These are phyloP conservation scores for Mycena galopus DNA, from an alignment of 768 basidiomycete genomes.

Conservation along the genomic window DNA sequence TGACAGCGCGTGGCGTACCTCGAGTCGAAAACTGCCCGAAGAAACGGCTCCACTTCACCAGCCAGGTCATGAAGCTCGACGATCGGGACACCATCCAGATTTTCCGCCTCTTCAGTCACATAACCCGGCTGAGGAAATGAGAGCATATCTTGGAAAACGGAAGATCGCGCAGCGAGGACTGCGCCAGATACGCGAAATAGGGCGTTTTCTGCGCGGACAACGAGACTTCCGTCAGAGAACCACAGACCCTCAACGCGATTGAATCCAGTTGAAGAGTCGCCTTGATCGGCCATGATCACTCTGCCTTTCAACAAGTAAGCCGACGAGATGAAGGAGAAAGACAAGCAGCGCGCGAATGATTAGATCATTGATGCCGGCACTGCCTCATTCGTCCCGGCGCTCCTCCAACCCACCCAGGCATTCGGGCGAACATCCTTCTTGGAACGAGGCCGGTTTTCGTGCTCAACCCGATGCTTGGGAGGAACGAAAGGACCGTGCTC, in stretches of 20 bases:
- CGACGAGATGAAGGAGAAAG: too few species aligned
- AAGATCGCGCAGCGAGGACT: conserved; percentile 17
- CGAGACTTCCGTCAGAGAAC: conserved; percentile 19
- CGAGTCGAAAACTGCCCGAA: conserved; percentile 18
- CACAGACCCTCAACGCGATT: conserved; percentile 6
- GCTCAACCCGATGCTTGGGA: neutral
- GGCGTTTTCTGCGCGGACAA: neutral
- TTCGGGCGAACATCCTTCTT: neutral
- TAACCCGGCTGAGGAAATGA: conserved; percentile 12
- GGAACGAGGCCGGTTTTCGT: neutral
- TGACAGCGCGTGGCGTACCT: neutral
- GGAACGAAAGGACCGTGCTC: neutral
- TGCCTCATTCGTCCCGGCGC: too few species aligned
- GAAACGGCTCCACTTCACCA: conserved; percentile 8
- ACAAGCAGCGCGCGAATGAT: too few species aligned
- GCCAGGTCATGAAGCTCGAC: conserved; percentile 21
- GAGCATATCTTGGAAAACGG: conserved; percentile 16
- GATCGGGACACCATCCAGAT: neutral
- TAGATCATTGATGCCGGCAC: too few species aligned
- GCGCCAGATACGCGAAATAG: conserved; percentile 14
- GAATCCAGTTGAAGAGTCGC: neutral
- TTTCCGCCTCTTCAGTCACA: neutral
- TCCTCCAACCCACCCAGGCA: too few species aligned
- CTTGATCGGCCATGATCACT: neutral
- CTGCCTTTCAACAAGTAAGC: too few species aligned